Evolutionary conservation across 176 grass and related monocot genomes (phyloP), one percentile per base, ranked within the genome.

Genomic region (Themeda triandra): DNA sequence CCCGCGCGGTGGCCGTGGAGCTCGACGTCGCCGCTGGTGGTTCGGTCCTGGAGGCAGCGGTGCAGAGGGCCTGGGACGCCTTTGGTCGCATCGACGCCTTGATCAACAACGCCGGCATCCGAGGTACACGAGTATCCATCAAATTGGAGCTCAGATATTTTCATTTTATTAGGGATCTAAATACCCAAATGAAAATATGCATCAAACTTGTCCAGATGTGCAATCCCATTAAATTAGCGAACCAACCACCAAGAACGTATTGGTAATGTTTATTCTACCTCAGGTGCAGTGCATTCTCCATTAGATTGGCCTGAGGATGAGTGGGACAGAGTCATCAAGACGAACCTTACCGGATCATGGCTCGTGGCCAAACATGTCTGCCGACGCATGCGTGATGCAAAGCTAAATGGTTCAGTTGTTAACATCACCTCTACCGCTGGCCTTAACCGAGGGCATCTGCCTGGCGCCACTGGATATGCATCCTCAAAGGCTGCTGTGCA

Each of bases 341-440:
- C 91, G 48, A 98, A 98, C 76, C 89, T 98, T n/a, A 95, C 87
- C 2, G 93, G 96, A 80, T 46, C 88, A 28, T 98, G 93, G 93
- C 86, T 95, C 0, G 89, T 98, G 4, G 66, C 89, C 23, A 98
- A 98, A 73, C 93, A 93, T 89, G 89, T 98, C 39, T 94, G 96
- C 69, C 84, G 67, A 25, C 87, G 51, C 13, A 98, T 98, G 89
- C 74, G 33, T 7, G 83, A 90, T 70, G 89, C 91, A 31, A 98
- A 95, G 33, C 46, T 89, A 24, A 88, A 88, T 66, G 91, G 91
- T 84, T 93, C 91, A 30, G 75, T 98, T 3, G 85, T 98, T 44
- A 95, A 98, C 56, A 92, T 98, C 74, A 93, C 96, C 10, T 98
- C 91, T 41, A 79, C 87, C 48, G 80, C 58, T 46, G 96, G 96